Base-by-base conservation (phyloP, 2,329 filamentous ascomycete species). In the Dactylellina sp. region DNA sequence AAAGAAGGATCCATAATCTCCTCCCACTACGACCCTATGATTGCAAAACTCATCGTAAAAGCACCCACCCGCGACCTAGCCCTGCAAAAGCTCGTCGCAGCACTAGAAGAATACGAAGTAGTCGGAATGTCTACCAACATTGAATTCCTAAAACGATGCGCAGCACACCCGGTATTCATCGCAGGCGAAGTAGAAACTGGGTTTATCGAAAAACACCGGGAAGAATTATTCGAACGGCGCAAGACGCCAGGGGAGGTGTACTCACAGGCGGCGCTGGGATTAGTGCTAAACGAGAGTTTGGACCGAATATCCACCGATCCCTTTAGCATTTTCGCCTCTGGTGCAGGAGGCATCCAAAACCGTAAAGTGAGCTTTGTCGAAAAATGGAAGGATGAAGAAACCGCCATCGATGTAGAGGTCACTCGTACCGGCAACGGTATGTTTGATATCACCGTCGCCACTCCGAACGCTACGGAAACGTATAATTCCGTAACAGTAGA, bases 11-110 rank as follows among this genome's bases (percentile, higher is more conserved):
- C 97, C 80, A 92, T 92, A 75, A 91, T 99, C 1, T 96, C 93
- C 0, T 92, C 94, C 70, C 91, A 95, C 62, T 99, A 99, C 81
- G 95, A 99, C 78, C 95, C 95, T 25, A 99, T 99, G 95, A 97
- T 99, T 77, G 92, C 95, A 47, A 99, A 99, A 83, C 86, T 99
- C 59, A 99, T 99, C 78, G 92, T 98, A 4, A 88, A 91, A 68
- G 95, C 91, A 0, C 86, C 88, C 14, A 90, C 90, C 65, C 87
- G 95, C 71, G 87, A 90, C 80, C 89, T 91, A 24, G 92, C 93
- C 2, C 89, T 99, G 55, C 89, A 91, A 70, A 96, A 92, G 81
- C 85, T 99, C 71, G 88, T 89, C 39, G 84, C 89, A 2, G 93
- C 95, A 0, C 84, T 99, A 9, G 89, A 92, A 76, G 86, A 92